These are phyloP conservation scores for Leersia perrieri DNA, from an alignment of 176 grass and related monocot genomes.

Conservation along the genomic window DNA sequence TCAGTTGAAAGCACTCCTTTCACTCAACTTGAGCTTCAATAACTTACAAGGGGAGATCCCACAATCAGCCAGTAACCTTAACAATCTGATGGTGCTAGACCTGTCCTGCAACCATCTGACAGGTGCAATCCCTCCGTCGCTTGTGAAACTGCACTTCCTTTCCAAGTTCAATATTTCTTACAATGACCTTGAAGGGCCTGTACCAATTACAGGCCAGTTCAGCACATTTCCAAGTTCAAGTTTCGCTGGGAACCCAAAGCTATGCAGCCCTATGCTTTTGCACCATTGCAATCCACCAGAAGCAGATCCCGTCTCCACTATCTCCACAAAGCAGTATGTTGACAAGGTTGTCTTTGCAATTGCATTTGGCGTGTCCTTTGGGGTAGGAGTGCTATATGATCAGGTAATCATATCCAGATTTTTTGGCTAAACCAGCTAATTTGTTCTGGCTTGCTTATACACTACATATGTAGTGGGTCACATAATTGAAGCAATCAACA, in stretches of 20 bases:
- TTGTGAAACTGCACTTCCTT: neutral
- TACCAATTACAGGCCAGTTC: constrained; percentile 13
- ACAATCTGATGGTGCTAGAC: too few relatives aligned
- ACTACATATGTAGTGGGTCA: too few relatives aligned
- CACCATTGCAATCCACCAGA: neutral
- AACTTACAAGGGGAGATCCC: too few relatives aligned
- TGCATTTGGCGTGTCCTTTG: constrained; percentile 11
- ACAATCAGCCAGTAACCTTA: too few relatives aligned
- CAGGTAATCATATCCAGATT: neutral
- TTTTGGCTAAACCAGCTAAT: neutral
- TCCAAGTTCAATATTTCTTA: constrained; percentile 11
- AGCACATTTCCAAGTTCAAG: constrained; percentile 22
- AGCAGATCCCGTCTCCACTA: neutral
- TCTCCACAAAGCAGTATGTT: neutral
- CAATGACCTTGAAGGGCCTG: constrained; percentile 22
- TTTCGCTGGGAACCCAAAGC: constrained; percentile 22
- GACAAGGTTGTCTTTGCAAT: neutral
- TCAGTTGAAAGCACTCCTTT: neutral
- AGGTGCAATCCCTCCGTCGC: too few relatives aligned
- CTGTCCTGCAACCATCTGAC: too few relatives aligned
- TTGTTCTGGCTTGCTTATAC: too few relatives aligned
- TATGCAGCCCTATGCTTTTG: too few relatives aligned
- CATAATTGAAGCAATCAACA: too few relatives aligned
- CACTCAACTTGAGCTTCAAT: too few relatives aligned
- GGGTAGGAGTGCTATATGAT: constrained; percentile 15